Percentiles rank a stretch among this genome's conserved stretches.
Evolutionary conservation across 192 early-diverging fungal species (phyloP).

Genomic region (Linderina pennispora): DNA sequence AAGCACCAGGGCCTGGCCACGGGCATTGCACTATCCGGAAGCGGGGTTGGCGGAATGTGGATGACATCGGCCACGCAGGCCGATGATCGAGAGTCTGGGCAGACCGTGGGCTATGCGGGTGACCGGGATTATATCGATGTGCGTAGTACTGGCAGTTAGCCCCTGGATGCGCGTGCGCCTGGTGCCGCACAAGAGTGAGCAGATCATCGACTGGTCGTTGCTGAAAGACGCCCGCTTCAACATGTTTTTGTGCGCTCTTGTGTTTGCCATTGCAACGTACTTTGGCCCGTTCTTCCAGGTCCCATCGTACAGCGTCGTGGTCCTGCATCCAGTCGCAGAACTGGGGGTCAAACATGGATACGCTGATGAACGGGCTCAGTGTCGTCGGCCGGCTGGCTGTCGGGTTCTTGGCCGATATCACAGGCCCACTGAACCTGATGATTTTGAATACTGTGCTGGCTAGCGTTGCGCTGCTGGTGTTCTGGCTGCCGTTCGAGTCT

Average conservation of each 20-base stretch:
- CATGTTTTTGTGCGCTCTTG: slow-evolving; percentile 21
- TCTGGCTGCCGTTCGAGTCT: slow-evolving; percentile 41
- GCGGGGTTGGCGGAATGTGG: slow-evolving; percentile 49
- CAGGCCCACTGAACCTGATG: slow-evolving; percentile 36
- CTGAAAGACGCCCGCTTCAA: slow-evolving; percentile 34
- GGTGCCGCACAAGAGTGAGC: slow-evolving; percentile 28
- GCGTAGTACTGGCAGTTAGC: slow-evolving; percentile 37
- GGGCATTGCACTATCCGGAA: slow-evolving; percentile 49
- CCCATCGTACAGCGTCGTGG: slow-evolving; percentile 40
- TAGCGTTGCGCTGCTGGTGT: slow-evolving; percentile 21
- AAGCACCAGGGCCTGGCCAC: slow-evolving; percentile 46
- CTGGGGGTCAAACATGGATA: slow-evolving; percentile 47
- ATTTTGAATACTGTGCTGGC: slow-evolving; percentile 24
- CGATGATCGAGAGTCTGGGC: slow-evolving; percentile 36
- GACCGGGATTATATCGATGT: slow-evolving; percentile 39
- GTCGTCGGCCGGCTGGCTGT: slow-evolving; percentile 35
- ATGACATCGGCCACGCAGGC: slow-evolving; percentile 46
- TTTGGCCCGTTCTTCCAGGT: slow-evolving; percentile 48
- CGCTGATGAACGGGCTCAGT: slow-evolving; percentile 42
- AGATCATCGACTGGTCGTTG: slow-evolving; percentile 35
- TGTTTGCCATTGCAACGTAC: slow-evolving; percentile 39
- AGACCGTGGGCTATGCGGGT: slow-evolving; percentile 52
- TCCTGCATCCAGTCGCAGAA: slow-evolving; percentile 36
- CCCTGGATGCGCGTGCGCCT: slow-evolving; percentile 43
- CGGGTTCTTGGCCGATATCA: slow-evolving; percentile 28